These are phyloP conservation scores for Starmerella asiatica DNA, from an alignment of 805 yeast genomes.

Conservation along the genomic window DNA sequence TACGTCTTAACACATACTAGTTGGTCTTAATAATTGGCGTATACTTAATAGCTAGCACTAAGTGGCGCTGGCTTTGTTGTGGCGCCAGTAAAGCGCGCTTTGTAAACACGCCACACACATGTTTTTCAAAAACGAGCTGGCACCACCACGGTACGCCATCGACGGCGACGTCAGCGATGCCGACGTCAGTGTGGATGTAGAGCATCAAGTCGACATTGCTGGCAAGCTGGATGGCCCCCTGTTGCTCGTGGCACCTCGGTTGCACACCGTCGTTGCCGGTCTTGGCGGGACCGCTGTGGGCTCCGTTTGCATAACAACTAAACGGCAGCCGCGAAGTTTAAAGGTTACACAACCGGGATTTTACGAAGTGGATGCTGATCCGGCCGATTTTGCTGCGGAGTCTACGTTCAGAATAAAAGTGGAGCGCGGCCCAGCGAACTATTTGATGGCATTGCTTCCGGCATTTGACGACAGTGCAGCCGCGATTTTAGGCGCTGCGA, in stretches of 20 bases:
- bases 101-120: too few relatives aligned
- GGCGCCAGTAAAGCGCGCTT: too few relatives aligned
- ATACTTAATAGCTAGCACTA: too few relatives aligned
- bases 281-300: slow-evolving; percentile 1
- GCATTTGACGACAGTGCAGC: slow-evolving; percentile 14
- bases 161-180: slow-evolving; percentile 32
- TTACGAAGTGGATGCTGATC: slow-evolving; percentile 11
- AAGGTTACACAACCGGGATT: too few relatives aligned
- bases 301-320: background rate
- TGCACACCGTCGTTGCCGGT: slow-evolving; percentile 1
- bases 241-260: slow-evolving; percentile 12
- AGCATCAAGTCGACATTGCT: background rate
- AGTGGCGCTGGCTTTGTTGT: too few relatives aligned
- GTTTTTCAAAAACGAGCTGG: slow-evolving; percentile 30
- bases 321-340: background rate
- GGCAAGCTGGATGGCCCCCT: background rate
- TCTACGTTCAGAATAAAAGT: background rate
- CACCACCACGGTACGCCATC: slow-evolving; percentile 40
- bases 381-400: slow-evolving; percentile 1
- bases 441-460: slow-evolving; percentile 9
- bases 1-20: too few relatives aligned
- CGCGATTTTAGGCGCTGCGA: slow-evolving; percentile 11
- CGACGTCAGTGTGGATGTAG: slow-evolving; percentile 1
- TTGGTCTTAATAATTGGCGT: too few relatives aligned
- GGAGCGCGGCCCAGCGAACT: slow-evolving; percentile 1